Base-by-base conservation (phyloP, 169 alveolate species). In the Plasmodium coatneyi region DNA sequence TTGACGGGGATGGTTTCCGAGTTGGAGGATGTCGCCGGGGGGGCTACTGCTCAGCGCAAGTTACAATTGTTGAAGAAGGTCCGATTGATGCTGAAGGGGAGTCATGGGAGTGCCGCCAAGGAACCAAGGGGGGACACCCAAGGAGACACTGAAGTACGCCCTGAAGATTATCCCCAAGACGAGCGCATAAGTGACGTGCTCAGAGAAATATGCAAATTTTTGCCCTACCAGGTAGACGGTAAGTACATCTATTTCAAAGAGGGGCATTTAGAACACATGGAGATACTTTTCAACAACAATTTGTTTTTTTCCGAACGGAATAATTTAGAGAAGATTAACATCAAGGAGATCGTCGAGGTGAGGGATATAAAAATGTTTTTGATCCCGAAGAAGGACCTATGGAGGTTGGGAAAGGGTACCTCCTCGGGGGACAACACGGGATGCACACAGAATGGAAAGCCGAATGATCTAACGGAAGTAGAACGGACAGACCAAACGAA, bases 261-360 rank as follows among this genome's bases (percentile, higher is more conserved):
- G 70, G 90, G 90, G 3, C 90, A 81, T 54, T 52, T 81, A 30
- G 46, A 49, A 54, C 90, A 81, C 32, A 81, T 81, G 41, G 41
- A 81, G 9, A 32, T 32, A 12, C 70, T 81, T 54, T 19, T 19
- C 16, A 71, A 81, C 25, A 28, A 81, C 34, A 28, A 30, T 7
- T 28, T 56, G 6, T 22, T 72, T 28, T 52, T 81, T 81, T 16
- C 39, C 22, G 60, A 81, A n/a, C 36, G 70, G n/a, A 46, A 81
- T 5, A 46, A 81, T 56, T 30, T 54, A 30, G 43, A 81, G 7
- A 16, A n/a, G 28, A 70, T 52, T n/a, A 76, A 60, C 0, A 41
- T 0, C 22, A 46, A 32, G 0, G 90, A 81, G 36, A 30, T 52
- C 10, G 34, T 81, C 1, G 80, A 81, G 9, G 56, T 81, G 34